phyloP scores from a whole-genome alignment of 129 eudicot genomes.

The Tanacetum coccineum region DNA sequence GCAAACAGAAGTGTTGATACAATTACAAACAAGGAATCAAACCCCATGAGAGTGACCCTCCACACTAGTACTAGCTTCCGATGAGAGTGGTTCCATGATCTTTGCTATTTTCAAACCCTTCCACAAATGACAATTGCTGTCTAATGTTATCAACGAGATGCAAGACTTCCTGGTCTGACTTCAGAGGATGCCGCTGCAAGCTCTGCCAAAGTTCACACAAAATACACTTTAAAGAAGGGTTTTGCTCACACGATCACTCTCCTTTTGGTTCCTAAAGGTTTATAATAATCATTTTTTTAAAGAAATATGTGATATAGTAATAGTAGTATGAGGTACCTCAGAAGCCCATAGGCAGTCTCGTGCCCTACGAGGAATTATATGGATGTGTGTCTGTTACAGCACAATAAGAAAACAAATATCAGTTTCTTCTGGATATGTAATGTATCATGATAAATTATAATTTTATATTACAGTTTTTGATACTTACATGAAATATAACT shows the following conservation, averaged over 20 bases:
- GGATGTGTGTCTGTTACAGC: constrained; percentile 75
- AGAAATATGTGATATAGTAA: neutral
- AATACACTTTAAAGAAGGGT: neutral
- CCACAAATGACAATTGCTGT: constrained; percentile 40
- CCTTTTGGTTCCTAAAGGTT: neutral
- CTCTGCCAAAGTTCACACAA: constrained; percentile 41
- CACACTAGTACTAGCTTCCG: constrained; percentile 26
- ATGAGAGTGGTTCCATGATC: constrained; percentile 55
- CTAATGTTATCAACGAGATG: constrained; percentile 64
- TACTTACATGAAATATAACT: constrained; percentile 89
- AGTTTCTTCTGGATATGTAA: neutral
- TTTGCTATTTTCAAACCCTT: constrained; percentile 47
- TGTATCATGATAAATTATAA: neutral
- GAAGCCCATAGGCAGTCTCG: constrained; percentile 93
- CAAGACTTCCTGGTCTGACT: constrained; percentile 60
- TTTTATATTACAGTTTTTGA: neutral
- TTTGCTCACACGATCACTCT: neutral
- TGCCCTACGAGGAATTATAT: constrained; percentile 87
- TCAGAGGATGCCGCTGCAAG: constrained; percentile 58
- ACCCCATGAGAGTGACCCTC: constrained; percentile 17
- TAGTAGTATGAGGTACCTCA: constrained; percentile 53
- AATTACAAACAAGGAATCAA: constrained; percentile 22
- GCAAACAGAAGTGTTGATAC: constrained; percentile 22
- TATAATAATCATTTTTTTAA: neutral
- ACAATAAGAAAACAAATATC: constrained; percentile 17